These are phyloP conservation scores for Boletales sp. DNA, from an alignment of 768 basidiomycete species.

Conservation along the genomic window DNA sequence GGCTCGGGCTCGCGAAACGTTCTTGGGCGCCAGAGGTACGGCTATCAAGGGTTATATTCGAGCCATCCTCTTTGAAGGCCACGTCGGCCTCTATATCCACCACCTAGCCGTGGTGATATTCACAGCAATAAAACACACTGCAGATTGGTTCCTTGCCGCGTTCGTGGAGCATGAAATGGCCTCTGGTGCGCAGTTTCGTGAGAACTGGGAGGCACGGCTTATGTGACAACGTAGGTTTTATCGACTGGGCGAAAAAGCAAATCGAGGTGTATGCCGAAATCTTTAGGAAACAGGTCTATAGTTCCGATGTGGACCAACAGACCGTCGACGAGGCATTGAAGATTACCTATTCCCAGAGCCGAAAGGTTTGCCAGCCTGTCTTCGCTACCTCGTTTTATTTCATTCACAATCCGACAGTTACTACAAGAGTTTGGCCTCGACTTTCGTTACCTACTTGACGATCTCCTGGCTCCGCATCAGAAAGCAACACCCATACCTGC, in stretches of 20 bases:
- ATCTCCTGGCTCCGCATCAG: slow-evolving; percentile 54
- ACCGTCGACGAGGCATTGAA: slow-evolving; percentile 75
- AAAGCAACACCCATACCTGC: slow-evolving; percentile 30
- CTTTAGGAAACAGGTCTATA: slow-evolving; percentile 90
- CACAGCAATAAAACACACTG: slow-evolving; percentile 93
- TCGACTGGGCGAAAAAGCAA: slow-evolving; percentile 89
- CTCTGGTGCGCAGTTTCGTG: slow-evolving; percentile 57
- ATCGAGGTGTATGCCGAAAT: slow-evolving; percentile 79
- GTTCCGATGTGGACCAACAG: slow-evolving; percentile 66
- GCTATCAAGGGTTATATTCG: slow-evolving; percentile 77
- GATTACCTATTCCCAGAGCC: slow-evolving; percentile 77
- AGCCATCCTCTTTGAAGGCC: slow-evolving; percentile 87
- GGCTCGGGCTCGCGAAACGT: slow-evolving; percentile 76
- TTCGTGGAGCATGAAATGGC: slow-evolving; percentile 96
- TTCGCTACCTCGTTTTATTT: neutral
- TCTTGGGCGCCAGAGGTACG: slow-evolving; percentile 73
- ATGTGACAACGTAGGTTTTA: slow-evolving; percentile 59
- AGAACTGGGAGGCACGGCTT: neutral
- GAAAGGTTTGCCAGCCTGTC: slow-evolving; percentile 53
- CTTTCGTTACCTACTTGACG: slow-evolving; percentile 87
- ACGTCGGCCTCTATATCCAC: slow-evolving; percentile 79
- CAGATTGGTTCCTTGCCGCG: slow-evolving; percentile 95
- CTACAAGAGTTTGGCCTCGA: slow-evolving; percentile 93
- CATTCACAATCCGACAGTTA: slow-evolving; percentile 43
- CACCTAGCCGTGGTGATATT: slow-evolving; percentile 89